phyloP scores from a whole-genome alignment of 1,284 basidiomycete species.

The Austropuccinia psidii region DNA sequence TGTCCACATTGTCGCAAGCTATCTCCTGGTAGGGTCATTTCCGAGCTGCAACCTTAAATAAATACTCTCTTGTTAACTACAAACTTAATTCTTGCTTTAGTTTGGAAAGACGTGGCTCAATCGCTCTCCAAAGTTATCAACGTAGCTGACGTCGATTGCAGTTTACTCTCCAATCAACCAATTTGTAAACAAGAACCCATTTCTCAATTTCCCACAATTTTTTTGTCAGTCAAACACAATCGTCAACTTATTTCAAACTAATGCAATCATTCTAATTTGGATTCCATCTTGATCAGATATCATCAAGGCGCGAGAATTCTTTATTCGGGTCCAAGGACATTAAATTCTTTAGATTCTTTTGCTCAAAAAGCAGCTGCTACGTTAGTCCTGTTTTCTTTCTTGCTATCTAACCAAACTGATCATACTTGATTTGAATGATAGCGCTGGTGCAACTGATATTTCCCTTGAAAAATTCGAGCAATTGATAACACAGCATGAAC shows the following conservation, averaged over 20 bases:
- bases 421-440: background rate
- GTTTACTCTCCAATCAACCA: background rate
- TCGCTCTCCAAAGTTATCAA: background rate
- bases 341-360: background rate
- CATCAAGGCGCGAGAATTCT: conserved; percentile 14
- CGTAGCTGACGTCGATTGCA: conserved; percentile 26
- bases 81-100: too few species aligned
- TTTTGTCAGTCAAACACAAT: background rate
- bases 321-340: conserved; percentile 5
- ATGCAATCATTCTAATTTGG: background rate
- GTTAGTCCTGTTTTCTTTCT: background rate
- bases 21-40: background rate
- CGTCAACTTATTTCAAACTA: background rate
- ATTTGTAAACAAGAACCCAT: background rate
- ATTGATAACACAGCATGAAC: background rate
- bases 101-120: conserved; percentile 16
- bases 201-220: conserved; percentile 7
- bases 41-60: background rate
- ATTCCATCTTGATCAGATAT: background rate
- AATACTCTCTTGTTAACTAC: too few species aligned
- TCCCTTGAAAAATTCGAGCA: background rate
- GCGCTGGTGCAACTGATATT: conserved; percentile 1
- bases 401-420: background rate
- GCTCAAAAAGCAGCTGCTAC: background rate
- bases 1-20: conserved; percentile 27